Evolutionary conservation across 495 filamentous ascomycete genomes (phyloP), one percentile per base, ranked within the genome.

Genomic region (Aspergillus nanangensis): DNA sequence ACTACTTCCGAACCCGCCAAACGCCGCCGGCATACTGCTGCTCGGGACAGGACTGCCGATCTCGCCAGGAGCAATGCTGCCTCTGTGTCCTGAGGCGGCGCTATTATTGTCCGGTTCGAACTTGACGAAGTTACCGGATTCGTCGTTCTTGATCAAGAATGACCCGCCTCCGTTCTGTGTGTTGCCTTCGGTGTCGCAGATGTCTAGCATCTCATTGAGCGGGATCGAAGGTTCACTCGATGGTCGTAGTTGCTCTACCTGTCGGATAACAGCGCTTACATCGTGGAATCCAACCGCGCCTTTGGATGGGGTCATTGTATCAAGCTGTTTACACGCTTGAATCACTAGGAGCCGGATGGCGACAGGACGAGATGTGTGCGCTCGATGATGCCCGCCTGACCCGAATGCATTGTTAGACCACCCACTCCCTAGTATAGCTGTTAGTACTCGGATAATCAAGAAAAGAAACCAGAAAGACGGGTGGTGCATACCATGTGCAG

Each of bases 161-260:
- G 74, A 83, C 15, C 93, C 93, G 41, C 93, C 93, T 41, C 93
- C 93, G 52, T 97, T 97, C 38, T 85, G 78, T 0, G 71, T 58
- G 55, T 87, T 94, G 46, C 93, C 93, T 59, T 93, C 85, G 1
- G 91, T 94, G 50, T 96, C 91, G 63, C 87, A 92, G 45, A 95
- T 88, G 38, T 88, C 85, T n/a, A 90, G 73, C 62, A 98, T 74
- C 51, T 95, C 90, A 22, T 79, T 69, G 41, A 86, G 70, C 3
- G 70, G 69, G 47, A 93, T 78, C 0, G 77, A 63, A 2, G 76
- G 65, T 32, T 89, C 84, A 31, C 61, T 65, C 0, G 71, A 51
- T 18, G 76, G 66, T 24, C 77, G 81, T 27, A 81, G 63, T 36
- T 74, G 59, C 23, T 88, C 81, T 10, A 95, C 72, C 41, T 84